phyloP scores from a whole-genome alignment of 495 filamentous ascomycete species.

The Penicillium waksmanii region DNA sequence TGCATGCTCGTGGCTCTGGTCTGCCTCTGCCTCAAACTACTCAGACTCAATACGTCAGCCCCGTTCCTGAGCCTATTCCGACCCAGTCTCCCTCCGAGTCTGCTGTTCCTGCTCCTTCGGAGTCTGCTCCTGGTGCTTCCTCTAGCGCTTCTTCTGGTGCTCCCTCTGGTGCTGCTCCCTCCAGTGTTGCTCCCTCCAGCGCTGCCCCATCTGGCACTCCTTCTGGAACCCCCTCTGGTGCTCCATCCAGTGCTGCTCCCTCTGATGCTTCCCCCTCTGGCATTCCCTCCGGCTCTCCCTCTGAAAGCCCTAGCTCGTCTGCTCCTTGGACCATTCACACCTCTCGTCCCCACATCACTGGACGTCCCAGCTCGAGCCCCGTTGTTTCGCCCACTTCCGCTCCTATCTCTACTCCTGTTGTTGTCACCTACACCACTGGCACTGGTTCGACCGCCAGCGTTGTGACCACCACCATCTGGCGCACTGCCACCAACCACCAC shows the following conservation, averaged over 20 bases:
- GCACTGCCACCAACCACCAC: conserved; percentile 44
- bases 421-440: conserved; percentile 64
- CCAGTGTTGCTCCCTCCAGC: no score
- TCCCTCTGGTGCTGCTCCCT: conserved; percentile 10
- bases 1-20: conserved; percentile 14
- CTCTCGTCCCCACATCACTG: conserved; percentile 18
- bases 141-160: conserved; percentile 1
- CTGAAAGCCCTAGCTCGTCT: conserved; percentile 4
- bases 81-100: conserved; percentile 2
- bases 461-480: conserved; percentile 60
- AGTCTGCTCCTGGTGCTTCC: neutral
- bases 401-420: conserved; percentile 5
- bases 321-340: conserved; percentile 15
- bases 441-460: conserved; percentile 56
- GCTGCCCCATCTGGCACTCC: no score
- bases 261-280: conserved; percentile 13
- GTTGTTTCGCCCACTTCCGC: conserved; percentile 35
- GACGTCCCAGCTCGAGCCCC: conserved; percentile 9
- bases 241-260: conserved; percentile 10
- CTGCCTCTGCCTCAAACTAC: neutral
- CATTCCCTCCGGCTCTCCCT: conserved; percentile 6
- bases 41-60: conserved; percentile 5
- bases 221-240: conserved; percentile 16
- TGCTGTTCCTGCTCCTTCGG: conserved; percentile 18
- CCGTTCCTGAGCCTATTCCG: conserved; percentile 14